phyloP scores from a whole-genome alignment of 2,329 filamentous ascomycete genomes.

The Xylogone sp. region DNA sequence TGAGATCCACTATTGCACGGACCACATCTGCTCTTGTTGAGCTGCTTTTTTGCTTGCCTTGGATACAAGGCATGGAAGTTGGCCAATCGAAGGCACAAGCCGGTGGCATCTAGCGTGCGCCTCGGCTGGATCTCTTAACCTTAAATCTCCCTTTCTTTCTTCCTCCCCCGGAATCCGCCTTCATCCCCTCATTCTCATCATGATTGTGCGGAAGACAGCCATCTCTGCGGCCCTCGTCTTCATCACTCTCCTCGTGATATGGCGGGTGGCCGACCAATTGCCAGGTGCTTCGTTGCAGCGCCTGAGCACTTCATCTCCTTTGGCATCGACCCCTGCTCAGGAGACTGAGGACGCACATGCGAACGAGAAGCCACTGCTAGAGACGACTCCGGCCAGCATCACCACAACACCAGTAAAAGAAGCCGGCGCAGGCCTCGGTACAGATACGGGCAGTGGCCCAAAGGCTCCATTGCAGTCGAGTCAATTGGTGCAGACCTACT shows the following conservation, averaged over 20 bases:
- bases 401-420: not conserved
- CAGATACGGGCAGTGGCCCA: too few relatives aligned
- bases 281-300: not conserved
- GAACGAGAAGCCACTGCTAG: not conserved
- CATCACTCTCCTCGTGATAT: not conserved
- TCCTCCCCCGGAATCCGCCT: not conserved
- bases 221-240: not conserved
- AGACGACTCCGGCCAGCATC: not conserved
- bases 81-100: too few relatives aligned
- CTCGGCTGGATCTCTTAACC: too few relatives aligned
- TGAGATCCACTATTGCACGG: too few relatives aligned
- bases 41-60: too few relatives aligned
- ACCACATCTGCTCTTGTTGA: too few relatives aligned
- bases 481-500: slow-evolving; percentile 15
- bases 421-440: not conserved
- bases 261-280: not conserved
- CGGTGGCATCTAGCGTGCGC: too few relatives aligned
- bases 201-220: not conserved
- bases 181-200: not conserved
- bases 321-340: not conserved
- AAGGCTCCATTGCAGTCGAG: too few relatives aligned
- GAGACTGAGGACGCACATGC: not conserved
- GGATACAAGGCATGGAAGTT: too few relatives aligned
- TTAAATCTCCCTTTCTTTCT: too few relatives aligned
- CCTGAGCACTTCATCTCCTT: not conserved